A percentile compares a stretch with the other conserved stretches of the same genome.
Conservation (phyloP, 2,329 filamentous ascomycete genomes). For the Colletotrichum liaoningense region DNA sequence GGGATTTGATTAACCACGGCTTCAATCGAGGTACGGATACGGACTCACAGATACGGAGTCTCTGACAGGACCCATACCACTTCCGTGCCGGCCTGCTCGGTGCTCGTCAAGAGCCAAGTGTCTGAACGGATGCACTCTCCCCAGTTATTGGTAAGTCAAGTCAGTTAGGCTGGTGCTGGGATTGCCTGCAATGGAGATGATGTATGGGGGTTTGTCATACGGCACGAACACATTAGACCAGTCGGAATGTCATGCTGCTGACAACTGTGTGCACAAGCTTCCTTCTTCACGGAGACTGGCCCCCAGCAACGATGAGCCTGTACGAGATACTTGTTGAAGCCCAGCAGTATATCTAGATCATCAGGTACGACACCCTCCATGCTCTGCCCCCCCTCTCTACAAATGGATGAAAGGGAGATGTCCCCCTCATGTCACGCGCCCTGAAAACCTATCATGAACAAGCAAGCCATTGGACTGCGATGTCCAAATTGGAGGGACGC, state of each 20-base stretch:
- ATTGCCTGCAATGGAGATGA: background rate
- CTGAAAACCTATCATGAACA: background rate
- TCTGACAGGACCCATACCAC: background rate
- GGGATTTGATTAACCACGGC: background rate
- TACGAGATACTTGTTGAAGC: background rate
- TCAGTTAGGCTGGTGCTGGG: background rate
- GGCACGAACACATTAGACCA: background rate
- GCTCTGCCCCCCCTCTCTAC: background rate
- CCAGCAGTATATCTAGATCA: background rate
- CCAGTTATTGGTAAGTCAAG: background rate
- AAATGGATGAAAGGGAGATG: background rate
- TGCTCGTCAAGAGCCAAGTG: background rate
- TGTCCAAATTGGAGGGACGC: background rate
- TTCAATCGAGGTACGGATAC: constrained; percentile 1
- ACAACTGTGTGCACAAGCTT: background rate
- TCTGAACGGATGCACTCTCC: background rate
- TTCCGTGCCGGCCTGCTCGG: background rate
- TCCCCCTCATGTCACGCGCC: background rate
- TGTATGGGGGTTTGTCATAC: background rate
- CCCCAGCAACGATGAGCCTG: background rate
- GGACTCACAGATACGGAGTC: background rate
- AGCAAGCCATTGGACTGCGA: background rate
- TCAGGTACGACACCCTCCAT: background rate
- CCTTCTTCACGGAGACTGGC: background rate
- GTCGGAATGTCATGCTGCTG: background rate